These are phyloP conservation scores for Corniculantispora saksenae DNA, from an alignment of 2,329 filamentous ascomycete species.

Conservation along the genomic window DNA sequence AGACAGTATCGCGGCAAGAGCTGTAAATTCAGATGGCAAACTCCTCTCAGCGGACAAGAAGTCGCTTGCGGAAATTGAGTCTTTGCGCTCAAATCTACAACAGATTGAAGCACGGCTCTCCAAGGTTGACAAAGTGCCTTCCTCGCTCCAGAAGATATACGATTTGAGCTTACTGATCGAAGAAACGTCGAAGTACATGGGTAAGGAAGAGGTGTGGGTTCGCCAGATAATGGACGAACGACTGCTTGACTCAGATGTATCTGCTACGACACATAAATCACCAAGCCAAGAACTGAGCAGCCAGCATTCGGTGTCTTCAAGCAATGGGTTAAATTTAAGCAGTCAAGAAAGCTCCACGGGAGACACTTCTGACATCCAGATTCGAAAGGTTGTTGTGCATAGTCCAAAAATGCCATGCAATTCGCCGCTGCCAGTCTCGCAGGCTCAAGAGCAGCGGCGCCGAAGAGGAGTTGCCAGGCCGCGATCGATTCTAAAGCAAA, in stretches of 20 bases:
- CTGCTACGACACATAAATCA: constrained; percentile 8
- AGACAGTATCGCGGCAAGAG: neutral
- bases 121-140: constrained; percentile 21
- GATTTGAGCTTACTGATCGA: constrained; percentile 31
- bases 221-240: constrained; percentile 25
- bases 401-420: constrained; percentile 29
- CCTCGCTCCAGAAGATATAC: constrained; percentile 29
- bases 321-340: too few species aligned
- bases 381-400: constrained; percentile 35
- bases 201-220: constrained; percentile 33
- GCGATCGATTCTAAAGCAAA: constrained; percentile 38
- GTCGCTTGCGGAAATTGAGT: constrained; percentile 13
- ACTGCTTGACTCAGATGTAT: neutral
- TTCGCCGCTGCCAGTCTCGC: constrained; percentile 32
- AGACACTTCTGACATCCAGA: neutral
- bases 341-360: neutral
- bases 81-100: constrained; percentile 17
- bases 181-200: constrained; percentile 32
- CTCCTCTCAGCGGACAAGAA: neutral
- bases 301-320: neutral
- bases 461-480: constrained; percentile 33
- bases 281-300: constrained; percentile 20
- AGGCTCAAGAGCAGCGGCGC: constrained; percentile 38
- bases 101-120: constrained; percentile 24
- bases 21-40: neutral